Conservation (phyloP, 495 filamentous ascomycete genomes). For the Hypoxylon intermedium region DNA sequence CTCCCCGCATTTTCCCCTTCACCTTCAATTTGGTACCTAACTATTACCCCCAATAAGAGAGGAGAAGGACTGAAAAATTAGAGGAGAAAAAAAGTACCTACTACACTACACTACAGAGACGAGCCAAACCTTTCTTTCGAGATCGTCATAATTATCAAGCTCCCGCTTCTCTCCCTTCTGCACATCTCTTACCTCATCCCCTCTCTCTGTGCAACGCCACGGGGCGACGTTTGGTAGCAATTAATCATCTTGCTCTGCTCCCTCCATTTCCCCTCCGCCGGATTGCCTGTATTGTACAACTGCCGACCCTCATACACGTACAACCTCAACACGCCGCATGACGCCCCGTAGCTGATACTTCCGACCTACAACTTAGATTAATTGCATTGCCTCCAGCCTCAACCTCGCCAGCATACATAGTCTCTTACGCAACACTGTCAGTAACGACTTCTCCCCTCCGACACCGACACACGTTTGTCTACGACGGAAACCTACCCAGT, state of each 20-base stretch:
- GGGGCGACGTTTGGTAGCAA: slow-evolving; percentile 1
- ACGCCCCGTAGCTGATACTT: slow-evolving; percentile 35
- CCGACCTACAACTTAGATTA: slow-evolving; percentile 36
- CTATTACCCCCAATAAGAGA: slow-evolving; percentile 34
- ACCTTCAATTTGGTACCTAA: not conserved
- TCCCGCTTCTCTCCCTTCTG: slow-evolving; percentile 9
- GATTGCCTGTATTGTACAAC: slow-evolving; percentile 27
- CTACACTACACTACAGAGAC: slow-evolving; percentile 8
- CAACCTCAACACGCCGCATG: slow-evolving; percentile 31
- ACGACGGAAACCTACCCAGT: slow-evolving; percentile 19
- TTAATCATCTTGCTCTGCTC: slow-evolving; percentile 20
- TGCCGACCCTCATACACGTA: slow-evolving; percentile 37
- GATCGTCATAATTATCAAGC: slow-evolving; percentile 36
- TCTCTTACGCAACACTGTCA: slow-evolving; percentile 34
- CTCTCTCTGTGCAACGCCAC: slow-evolving; percentile 27
- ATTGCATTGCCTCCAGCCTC: slow-evolving; percentile 33
- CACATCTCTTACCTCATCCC: slow-evolving; percentile 36
- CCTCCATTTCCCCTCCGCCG: slow-evolving; percentile 6
- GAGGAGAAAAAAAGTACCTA: slow-evolving; percentile 3
- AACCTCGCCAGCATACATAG: slow-evolving; percentile 33
- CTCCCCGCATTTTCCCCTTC: slow-evolving; percentile 41
- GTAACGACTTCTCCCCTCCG: slow-evolving; percentile 20
- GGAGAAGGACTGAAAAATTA: slow-evolving; percentile 17
- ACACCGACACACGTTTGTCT: slow-evolving; percentile 24
- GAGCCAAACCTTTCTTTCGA: slow-evolving; percentile 34